Conservation (phyloP, 2,329 filamentous ascomycete species). For the Coniosporium tulheliwenetii region DNA sequence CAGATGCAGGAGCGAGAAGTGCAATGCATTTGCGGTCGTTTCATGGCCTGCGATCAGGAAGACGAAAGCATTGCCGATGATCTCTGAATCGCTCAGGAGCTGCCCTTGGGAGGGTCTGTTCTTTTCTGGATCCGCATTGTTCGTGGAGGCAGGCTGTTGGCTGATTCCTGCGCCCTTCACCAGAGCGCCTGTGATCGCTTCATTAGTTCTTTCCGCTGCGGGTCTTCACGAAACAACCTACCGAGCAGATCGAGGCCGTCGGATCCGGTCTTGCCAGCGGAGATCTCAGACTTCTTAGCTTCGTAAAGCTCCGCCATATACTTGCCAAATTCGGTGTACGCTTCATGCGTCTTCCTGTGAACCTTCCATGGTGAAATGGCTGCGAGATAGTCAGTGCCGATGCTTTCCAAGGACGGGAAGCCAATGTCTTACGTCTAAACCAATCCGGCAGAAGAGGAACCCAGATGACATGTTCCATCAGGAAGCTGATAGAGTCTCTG, state of each 20-base stretch:
- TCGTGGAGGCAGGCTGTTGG: constrained; percentile 4
- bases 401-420: too few species aligned
- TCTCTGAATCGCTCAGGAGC: constrained; percentile 44
- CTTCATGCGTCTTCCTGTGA: constrained; percentile 35
- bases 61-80: constrained; percentile 54
- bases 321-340: constrained; percentile 46
- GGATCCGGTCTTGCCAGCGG: constrained; percentile 17
- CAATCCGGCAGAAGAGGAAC: constrained; percentile 45
- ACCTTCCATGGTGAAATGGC: constrained; percentile 32
- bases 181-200: constrained; percentile 20
- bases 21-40: constrained; percentile 60
- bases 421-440: constrained; percentile 29
- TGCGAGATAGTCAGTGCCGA: constrained; percentile 1
- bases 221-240: constrained; percentile 1
- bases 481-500: constrained; percentile 41
- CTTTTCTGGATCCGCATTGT: constrained; percentile 16
- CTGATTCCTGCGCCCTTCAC: constrained; percentile 28
- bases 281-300: constrained; percentile 38
- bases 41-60: constrained; percentile 62
- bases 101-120: constrained; percentile 29
- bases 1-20: constrained; percentile 54
- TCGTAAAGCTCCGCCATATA: constrained; percentile 57
- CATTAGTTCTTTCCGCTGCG: neutral
- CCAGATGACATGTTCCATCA: constrained; percentile 48
- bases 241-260: constrained; percentile 41